Conservation (phyloP, 768 basidiomycete species). For the Boletus sp. region DNA sequence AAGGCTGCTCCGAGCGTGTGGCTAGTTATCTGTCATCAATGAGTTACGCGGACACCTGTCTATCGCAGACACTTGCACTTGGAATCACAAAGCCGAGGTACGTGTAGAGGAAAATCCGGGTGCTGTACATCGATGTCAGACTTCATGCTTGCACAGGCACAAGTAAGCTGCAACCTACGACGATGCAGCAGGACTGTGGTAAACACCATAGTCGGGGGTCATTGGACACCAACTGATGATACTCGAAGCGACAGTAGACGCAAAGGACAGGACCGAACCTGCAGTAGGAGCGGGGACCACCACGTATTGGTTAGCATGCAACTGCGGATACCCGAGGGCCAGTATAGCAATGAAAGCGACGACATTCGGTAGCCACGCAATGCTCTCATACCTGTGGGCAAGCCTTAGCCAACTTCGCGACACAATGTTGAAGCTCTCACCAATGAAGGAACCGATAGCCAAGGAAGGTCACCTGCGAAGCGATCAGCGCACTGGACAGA, state of each 20-base stretch:
- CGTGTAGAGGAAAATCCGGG: constrained; percentile 42
- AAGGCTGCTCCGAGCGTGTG: constrained; percentile 47
- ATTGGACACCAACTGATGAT: constrained; percentile 43
- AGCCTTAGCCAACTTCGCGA: not conserved
- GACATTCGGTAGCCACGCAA: constrained; percentile 76
- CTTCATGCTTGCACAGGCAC: not conserved
- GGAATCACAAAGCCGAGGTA: constrained; percentile 45
- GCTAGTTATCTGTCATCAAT: constrained; percentile 31
- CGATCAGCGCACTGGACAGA: not conserved
- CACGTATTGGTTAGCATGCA: constrained; percentile 40
- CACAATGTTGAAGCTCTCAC: constrained; percentile 28
- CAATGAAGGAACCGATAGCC: constrained; percentile 61
- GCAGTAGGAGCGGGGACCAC: constrained; percentile 36
- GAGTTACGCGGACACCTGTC: not conserved
- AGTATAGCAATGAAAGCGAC: constrained; percentile 65
- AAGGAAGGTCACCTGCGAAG: constrained; percentile 53
- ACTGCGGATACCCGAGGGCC: constrained; percentile 65
- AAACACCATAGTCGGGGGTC: constrained; percentile 48
- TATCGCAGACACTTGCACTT: constrained; percentile 30
- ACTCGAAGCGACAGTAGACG: constrained; percentile 42
- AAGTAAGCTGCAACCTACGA: constrained; percentile 39
- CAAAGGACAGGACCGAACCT: constrained; percentile 39
- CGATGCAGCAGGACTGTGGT: constrained; percentile 51
- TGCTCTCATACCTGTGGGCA: constrained; percentile 59
- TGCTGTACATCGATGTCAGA: constrained; percentile 20